Conservation (phyloP, 148 eudicot genomes). For the Cornus controversa region DNA sequence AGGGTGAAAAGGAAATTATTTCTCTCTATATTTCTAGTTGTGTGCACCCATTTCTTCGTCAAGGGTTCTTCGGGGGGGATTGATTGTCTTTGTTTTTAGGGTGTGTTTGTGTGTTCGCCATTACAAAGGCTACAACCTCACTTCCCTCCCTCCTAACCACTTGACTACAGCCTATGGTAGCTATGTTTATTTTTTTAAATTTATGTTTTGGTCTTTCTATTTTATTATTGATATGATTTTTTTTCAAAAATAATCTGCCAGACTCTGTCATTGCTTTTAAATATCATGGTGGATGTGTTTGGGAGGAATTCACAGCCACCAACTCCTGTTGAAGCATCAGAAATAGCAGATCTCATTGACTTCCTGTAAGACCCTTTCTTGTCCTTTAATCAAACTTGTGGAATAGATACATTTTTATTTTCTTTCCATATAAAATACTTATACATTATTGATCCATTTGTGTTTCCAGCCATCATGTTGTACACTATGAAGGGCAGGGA, state of each 20-base stretch:
- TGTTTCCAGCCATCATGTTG: slow-evolving; percentile 67
- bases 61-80: not conserved
- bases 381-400: not conserved
- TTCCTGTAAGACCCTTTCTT: slow-evolving; percentile 69
- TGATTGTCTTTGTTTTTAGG: no score
- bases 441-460: not conserved
- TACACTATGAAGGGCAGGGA: slow-evolving; percentile 91
- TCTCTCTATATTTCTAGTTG: not conserved
- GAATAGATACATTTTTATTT: not conserved
- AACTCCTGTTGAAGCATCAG: slow-evolving; percentile 80
- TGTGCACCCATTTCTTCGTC: not conserved
- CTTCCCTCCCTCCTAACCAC: no score
- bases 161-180: not conserved
- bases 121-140: no score
- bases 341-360: slow-evolving; percentile 81
- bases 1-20: no score
- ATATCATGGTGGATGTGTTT: slow-evolving; percentile 80
- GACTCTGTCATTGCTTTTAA: slow-evolving; percentile 73
- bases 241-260: slow-evolving; percentile 26
- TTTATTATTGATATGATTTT: not conserved
- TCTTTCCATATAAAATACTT: not conserved
- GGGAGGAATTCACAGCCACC: slow-evolving; percentile 81
- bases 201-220: not conserved
- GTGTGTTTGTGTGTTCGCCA: no score
- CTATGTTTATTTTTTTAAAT: not conserved